Evolutionary conservation across 176 grass and related monocot genomes (phyloP).

Genomic region (Secale cereale): DNA sequence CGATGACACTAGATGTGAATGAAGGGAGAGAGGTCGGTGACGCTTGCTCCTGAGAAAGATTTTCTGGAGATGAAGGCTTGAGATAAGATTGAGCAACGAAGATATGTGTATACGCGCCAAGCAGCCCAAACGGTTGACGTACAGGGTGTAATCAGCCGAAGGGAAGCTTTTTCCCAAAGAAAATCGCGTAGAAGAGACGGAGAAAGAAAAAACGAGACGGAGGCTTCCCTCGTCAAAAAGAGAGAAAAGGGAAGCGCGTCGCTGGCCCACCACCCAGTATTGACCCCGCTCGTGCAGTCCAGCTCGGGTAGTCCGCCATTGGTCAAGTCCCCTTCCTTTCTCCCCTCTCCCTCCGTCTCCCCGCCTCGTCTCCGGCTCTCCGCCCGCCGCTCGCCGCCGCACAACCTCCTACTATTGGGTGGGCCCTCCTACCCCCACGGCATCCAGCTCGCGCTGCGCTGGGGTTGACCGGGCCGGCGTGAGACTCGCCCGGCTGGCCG

Average conservation of each 20-base stretch:
- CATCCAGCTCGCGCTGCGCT: not conserved
- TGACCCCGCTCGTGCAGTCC: not conserved
- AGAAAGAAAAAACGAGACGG: too few species aligned
- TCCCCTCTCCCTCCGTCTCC: not conserved
- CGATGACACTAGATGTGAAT: too few species aligned
- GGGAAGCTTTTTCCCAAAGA: too few species aligned
- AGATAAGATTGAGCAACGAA: too few species aligned
- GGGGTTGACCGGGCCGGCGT: not conserved
- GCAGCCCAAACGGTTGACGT: too few species aligned
- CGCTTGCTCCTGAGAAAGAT: too few species aligned
- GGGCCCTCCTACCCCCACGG: not conserved
- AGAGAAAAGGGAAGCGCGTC: not conserved
- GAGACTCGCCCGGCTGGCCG: not conserved
- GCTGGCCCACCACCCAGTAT: not conserved
- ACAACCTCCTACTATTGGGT: not conserved
- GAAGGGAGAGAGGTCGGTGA: too few species aligned
- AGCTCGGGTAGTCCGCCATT: not conserved
- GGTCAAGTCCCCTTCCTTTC: not conserved
- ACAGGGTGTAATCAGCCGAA: too few species aligned
- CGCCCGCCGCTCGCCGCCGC: not conserved
- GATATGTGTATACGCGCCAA: too few species aligned
- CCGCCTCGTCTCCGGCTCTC: not conserved
- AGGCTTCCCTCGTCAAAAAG: too few species aligned
- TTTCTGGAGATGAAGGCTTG: too few species aligned
- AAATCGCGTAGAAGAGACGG: too few species aligned